Evolutionary conservation across 139 green algal species (phyloP).

Genomic region (Trebouxia sp.): DNA sequence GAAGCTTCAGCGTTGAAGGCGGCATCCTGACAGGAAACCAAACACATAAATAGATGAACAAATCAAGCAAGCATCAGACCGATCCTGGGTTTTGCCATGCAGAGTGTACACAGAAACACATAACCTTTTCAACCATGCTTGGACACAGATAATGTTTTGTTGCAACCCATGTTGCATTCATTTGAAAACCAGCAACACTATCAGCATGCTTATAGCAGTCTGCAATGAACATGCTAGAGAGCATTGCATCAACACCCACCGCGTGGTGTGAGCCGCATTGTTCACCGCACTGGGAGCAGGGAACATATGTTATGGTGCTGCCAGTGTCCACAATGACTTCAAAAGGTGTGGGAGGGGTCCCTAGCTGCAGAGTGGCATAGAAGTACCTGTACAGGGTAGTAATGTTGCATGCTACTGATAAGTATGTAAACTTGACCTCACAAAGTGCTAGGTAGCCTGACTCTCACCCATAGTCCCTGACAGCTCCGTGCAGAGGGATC

Average conservation of each 20-base stretch:
- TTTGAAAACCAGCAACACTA: too few relatives aligned
- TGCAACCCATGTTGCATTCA: too few relatives aligned
- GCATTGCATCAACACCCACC: too few relatives aligned
- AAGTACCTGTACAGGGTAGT: conserved; percentile 77
- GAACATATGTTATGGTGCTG: conserved; percentile 93
- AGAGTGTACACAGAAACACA: too few relatives aligned
- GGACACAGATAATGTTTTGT: too few relatives aligned
- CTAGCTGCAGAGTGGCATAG: conserved; percentile 78
- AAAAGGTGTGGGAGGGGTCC: conserved; percentile 79
- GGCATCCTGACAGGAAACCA: too few relatives aligned
- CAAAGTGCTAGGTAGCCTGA: background rate
- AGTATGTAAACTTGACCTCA: background rate
- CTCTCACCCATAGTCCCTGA: conserved; percentile 72
- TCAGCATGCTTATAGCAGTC: too few relatives aligned
- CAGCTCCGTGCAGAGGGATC: conserved; percentile 64
- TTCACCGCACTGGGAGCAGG: conserved; percentile 74
- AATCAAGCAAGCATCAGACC: too few relatives aligned
- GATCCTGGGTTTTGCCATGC: too few relatives aligned
- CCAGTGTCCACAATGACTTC: conserved; percentile 96
- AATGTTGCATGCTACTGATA: background rate
- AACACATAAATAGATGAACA: too few relatives aligned
- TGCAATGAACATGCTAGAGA: background rate
- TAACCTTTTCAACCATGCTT: too few relatives aligned
- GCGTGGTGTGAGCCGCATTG: conserved; percentile 63
- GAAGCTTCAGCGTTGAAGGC: conserved; percentile 71